phyloP scores from a whole-genome alignment of 164 flowering plant species.

The Liquidambar formosana region DNA sequence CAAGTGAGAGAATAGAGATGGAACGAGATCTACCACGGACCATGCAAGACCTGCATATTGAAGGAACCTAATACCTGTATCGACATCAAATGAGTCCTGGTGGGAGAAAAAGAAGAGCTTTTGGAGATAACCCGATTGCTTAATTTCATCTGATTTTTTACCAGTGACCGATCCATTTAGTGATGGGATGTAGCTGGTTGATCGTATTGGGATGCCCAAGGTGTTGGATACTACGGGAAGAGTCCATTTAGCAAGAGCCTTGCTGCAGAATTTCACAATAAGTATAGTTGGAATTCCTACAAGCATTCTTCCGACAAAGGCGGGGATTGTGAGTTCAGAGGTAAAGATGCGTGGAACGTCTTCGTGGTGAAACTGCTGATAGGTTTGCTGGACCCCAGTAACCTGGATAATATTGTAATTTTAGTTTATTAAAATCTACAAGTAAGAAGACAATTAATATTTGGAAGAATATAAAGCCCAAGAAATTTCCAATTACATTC shows the following conservation, averaged over 20 bases:
- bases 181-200: conserved; percentile 67
- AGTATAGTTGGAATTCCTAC: conserved; percentile 92
- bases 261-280: conserved; percentile 86
- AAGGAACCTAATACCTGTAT: conserved; percentile 88
- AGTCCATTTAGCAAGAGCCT: conserved; percentile 84
- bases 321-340: conserved; percentile 44
- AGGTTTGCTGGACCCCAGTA: conserved; percentile 86
- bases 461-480: too few species aligned
- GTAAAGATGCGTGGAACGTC: conserved; percentile 64
- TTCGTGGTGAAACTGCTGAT: conserved; percentile 91
- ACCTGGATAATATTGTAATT: conserved; percentile 52
- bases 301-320: conserved; percentile 62
- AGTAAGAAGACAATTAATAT: neutral
- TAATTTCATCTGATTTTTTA: conserved; percentile 44
- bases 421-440: neutral
- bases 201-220: conserved; percentile 79
- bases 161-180: conserved; percentile 34
- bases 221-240: conserved; percentile 73
- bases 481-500: too few species aligned
- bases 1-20: conserved; percentile 63
- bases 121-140: conserved; percentile 59
- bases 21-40: conserved; percentile 95
- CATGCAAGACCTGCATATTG: conserved; percentile 99
- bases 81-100: conserved; percentile 77
- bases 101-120: conserved; percentile 45